phyloP scores from a whole-genome alignment of 164 flowering plant genomes.

The Nymphaea thermarum region DNA sequence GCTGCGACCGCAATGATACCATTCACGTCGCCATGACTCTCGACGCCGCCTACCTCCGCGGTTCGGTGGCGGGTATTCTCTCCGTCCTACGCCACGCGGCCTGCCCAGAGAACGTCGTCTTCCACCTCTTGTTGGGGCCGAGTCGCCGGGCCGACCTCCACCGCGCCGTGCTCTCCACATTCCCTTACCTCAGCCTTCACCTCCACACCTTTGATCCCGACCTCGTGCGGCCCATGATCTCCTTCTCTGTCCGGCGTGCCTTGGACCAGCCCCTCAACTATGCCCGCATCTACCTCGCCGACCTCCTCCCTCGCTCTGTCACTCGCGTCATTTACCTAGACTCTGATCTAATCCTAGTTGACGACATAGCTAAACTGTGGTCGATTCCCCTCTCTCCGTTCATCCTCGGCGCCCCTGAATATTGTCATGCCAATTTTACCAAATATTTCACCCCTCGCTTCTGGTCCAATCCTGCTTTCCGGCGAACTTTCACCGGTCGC shows the following conservation, averaged over 20 bases:
- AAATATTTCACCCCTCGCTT: conserved; percentile 33
- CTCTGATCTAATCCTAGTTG: conserved; percentile 45
- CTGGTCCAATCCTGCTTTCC: conserved; percentile 25
- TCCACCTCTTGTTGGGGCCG: conserved; percentile 34
- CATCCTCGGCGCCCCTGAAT: conserved; percentile 49
- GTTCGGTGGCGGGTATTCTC: conserved; percentile 19
- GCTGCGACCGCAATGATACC: conserved; percentile 9
- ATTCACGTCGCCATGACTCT: conserved; percentile 17
- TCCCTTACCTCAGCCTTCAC: conserved; percentile 33
- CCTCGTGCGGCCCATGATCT: conserved; percentile 36
- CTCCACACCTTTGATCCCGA: conserved; percentile 34
- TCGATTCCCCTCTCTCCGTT: conserved; percentile 21
- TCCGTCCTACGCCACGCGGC: conserved; percentile 48
- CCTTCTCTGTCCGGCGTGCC: conserved; percentile 44
- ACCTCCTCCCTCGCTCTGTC: conserved; percentile 29
- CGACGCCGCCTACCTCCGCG: conserved; percentile 14
- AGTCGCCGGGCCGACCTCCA: conserved; percentile 21
- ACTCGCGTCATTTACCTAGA: conserved; percentile 41
- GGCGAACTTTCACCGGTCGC: conserved; percentile 25
- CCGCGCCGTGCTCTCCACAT: conserved; percentile 27
- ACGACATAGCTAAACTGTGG: conserved; percentile 48
- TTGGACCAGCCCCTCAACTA: conserved; percentile 55
- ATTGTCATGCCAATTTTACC: conserved; percentile 55
- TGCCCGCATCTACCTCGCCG: conserved; percentile 46
- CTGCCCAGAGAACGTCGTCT: conserved; percentile 42